These are phyloP conservation scores for Dittrichia graveolens DNA, from an alignment of 129 eudicot genomes.

Conservation along the genomic window DNA sequence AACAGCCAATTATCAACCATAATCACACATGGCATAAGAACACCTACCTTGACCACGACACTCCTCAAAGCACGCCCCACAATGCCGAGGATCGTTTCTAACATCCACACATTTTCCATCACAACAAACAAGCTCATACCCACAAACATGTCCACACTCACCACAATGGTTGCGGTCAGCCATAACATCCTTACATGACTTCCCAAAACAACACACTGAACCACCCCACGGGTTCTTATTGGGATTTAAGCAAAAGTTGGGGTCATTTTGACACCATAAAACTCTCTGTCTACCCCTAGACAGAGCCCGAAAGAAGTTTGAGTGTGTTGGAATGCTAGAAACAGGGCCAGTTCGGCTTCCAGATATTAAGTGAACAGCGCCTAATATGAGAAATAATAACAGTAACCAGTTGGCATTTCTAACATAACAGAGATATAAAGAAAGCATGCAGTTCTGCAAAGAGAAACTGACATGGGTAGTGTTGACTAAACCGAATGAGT, in stretches of 20 bases:
- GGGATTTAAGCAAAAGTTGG: slow-evolving; percentile 39
- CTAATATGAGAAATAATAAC: slow-evolving; percentile 27
- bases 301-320: slow-evolving; percentile 48
- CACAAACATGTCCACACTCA: slow-evolving; percentile 47
- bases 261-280: slow-evolving; percentile 46
- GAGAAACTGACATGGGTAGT: slow-evolving; percentile 32
- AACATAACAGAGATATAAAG: slow-evolving; percentile 17
- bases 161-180: slow-evolving; percentile 49
- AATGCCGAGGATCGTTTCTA: slow-evolving; percentile 48
- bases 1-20: slow-evolving; percentile 25
- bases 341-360: slow-evolving; percentile 25
- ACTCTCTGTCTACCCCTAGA: slow-evolving; percentile 41
- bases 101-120: slow-evolving; percentile 51
- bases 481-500: slow-evolving; percentile 13
- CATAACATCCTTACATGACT: slow-evolving; percentile 45
- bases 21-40: slow-evolving; percentile 48
- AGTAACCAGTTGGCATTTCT: slow-evolving; percentile 5
- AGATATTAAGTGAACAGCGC: slow-evolving; percentile 22
- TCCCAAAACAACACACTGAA: slow-evolving; percentile 47
- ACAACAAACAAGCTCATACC: slow-evolving; percentile 47
- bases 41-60: slow-evolving; percentile 43
- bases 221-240: slow-evolving; percentile 59
- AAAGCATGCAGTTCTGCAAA: slow-evolving; percentile 36
- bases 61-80: slow-evolving; percentile 52
- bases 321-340: slow-evolving; percentile 41